Conservation (phyloP, 225 moss, liverwort and hornwort species). For the Polytrichum commune region DNA sequence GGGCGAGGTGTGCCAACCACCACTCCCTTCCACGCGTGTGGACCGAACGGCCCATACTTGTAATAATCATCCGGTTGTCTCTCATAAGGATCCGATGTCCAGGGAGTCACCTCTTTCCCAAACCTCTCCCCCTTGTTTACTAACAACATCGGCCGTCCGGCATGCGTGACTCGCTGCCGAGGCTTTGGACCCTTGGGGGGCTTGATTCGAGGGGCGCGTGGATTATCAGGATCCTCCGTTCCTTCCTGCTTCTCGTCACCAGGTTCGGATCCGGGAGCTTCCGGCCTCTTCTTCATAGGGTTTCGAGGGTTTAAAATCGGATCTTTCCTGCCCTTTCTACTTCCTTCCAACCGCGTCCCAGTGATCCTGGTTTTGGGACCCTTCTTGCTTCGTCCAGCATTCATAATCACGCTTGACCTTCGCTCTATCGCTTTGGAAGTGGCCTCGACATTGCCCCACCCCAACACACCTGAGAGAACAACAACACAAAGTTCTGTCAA, state of each 20-base stretch:
- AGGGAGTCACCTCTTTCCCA: slow-evolving; percentile 32
- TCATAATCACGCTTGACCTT: slow-evolving; percentile 25
- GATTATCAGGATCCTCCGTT: slow-evolving; percentile 8
- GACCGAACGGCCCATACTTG: slow-evolving; percentile 88
- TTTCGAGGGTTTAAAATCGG: slow-evolving; percentile 12
- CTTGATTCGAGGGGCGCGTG: slow-evolving; percentile 20
- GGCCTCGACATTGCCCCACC: slow-evolving; percentile 4
- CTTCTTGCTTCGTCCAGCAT: slow-evolving; percentile 60
- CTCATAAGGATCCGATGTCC: slow-evolving; percentile 53
- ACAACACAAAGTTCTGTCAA: too few species aligned
- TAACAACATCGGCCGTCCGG: slow-evolving; percentile 48
- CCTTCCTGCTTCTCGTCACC: slow-evolving; percentile 10
- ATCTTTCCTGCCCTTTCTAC: slow-evolving; percentile 31
- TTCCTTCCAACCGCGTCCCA: slow-evolving; percentile 44
- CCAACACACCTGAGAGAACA: slow-evolving; percentile 10
- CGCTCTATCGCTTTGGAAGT: slow-evolving; percentile 16
- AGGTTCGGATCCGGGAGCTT: too few species aligned
- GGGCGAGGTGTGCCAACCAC: slow-evolving; percentile 45
- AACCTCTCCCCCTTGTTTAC: slow-evolving; percentile 22
- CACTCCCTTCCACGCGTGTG: slow-evolving; percentile 76
- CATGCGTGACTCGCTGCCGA: slow-evolving; percentile 37
- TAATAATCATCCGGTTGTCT: slow-evolving; percentile 85
- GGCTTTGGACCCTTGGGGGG: slow-evolving; percentile 53
- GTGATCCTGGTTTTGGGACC: slow-evolving; percentile 29
- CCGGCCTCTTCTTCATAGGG: slow-evolving; percentile 11